phyloP scores from a whole-genome alignment of 805 yeast genomes.

The Candida yuanshanica region DNA sequence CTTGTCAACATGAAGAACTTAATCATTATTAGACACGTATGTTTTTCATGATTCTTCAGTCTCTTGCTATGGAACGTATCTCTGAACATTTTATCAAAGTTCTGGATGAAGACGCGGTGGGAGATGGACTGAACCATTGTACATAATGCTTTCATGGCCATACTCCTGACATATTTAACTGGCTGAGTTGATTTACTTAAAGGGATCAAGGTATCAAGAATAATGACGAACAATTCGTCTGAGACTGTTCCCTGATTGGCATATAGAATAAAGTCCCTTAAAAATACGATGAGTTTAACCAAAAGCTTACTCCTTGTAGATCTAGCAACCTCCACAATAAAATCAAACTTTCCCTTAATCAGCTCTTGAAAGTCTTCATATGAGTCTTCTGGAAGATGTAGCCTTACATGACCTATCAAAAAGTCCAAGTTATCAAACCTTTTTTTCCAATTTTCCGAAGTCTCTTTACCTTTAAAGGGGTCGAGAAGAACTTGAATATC shows the following conservation, averaged over 20 bases:
- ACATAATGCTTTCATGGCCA: constrained; percentile 20
- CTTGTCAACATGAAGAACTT: constrained; percentile 17
- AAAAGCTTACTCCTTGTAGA: constrained; percentile 17
- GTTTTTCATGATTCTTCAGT: constrained; percentile 18
- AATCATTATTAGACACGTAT: constrained; percentile 19
- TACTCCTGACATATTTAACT: constrained; percentile 7
- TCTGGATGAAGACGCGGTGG: constrained; percentile 10
- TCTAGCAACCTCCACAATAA: constrained; percentile 12
- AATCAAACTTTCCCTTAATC: constrained; percentile 11
- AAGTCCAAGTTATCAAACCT: constrained; percentile 14
- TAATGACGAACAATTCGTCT: constrained; percentile 10
- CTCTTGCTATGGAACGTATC: constrained; percentile 11
- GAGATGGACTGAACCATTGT: constrained; percentile 21
- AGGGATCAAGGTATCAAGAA: constrained; percentile 18
- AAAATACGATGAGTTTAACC: constrained; percentile 15
- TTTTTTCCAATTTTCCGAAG: constrained; percentile 19
- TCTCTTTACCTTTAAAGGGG: constrained; percentile 13
- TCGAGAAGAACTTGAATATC: constrained; percentile 10
- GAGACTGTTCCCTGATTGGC: constrained; percentile 9
- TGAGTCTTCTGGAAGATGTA: constrained; percentile 9
- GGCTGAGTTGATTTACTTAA: constrained; percentile 18
- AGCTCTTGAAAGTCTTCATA: constrained; percentile 11
- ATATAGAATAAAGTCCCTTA: constrained; percentile 20
- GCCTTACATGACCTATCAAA: constrained; percentile 18
- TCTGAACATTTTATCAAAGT: constrained; percentile 16